Evolutionary conservation across 2,329 filamentous ascomycete genomes (phyloP).

Genomic region (Anisogramma anomala): DNA sequence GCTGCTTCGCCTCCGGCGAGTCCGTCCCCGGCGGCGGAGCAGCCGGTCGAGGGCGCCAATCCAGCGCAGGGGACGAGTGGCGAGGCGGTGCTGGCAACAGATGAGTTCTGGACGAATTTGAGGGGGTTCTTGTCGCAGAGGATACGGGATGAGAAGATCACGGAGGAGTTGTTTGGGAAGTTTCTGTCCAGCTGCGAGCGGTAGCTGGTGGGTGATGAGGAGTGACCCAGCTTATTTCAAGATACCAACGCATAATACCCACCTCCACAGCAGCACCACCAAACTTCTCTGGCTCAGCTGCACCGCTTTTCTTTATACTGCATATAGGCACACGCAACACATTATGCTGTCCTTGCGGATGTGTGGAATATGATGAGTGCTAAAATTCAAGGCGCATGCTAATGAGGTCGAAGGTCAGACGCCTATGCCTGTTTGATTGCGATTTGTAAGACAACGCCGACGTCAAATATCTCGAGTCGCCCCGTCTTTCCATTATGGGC

Average conservation of each 20-base stretch:
- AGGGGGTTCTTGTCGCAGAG: constrained; percentile 69
- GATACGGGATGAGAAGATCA: constrained; percentile 57
- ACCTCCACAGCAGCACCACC: too few relatives aligned
- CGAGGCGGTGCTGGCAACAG: constrained; percentile 50
- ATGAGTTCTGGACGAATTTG: constrained; percentile 79
- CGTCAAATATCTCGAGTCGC: constrained; percentile 7
- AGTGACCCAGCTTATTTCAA: neutral
- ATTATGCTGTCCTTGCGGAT: neutral
- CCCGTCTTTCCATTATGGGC: constrained; percentile 13
- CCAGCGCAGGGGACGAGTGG: constrained; percentile 44
- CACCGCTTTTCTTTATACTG: too few relatives aligned
- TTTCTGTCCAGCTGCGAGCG: constrained; percentile 62
- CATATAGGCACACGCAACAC: neutral
- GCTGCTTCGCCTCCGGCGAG: constrained; percentile 15
- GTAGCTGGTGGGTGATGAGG: neutral
- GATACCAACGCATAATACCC: neutral
- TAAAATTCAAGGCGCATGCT: neutral
- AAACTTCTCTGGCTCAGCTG: too few relatives aligned
- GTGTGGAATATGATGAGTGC: too few relatives aligned
- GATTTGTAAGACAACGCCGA: constrained; percentile 12
- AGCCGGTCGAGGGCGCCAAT: constrained; percentile 27
- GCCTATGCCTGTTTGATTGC: constrained; percentile 8
- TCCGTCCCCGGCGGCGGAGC: constrained; percentile 25
- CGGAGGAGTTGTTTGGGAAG: constrained; percentile 49
- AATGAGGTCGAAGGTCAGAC: constrained; percentile 7